Conservation (phyloP, 148 eudicot genomes). For the Pharnaceum exiguum region DNA sequence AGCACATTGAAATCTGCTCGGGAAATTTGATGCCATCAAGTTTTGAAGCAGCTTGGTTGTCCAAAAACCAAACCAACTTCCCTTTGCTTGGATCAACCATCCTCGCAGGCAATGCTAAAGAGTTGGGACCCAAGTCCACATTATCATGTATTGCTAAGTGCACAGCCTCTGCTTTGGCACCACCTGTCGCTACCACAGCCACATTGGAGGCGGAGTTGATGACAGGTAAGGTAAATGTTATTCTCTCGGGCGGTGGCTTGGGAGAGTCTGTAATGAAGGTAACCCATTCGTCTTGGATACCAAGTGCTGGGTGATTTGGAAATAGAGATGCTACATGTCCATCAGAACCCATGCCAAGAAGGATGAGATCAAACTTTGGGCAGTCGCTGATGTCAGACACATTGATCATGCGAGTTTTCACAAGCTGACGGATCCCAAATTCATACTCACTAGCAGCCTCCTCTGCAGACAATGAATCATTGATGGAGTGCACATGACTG, state of each 20-base stretch:
- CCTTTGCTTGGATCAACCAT: constrained; percentile 57
- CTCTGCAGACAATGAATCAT: constrained; percentile 70
- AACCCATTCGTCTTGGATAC: constrained; percentile 65
- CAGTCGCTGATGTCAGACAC: constrained; percentile 72
- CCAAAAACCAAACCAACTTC: constrained; percentile 66
- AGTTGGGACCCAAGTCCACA: constrained; percentile 31
- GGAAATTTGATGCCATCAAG: constrained; percentile 33
- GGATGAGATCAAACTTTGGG: constrained; percentile 85
- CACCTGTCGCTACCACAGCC: constrained; percentile 63
- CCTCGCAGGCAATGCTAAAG: constrained; percentile 50
- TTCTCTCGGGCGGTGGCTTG: constrained; percentile 78
- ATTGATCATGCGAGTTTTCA: constrained; percentile 58
- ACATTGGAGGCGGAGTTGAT: constrained; percentile 82
- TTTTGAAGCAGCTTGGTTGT: constrained; percentile 49
- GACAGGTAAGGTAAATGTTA: constrained; percentile 86
- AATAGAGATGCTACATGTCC: constrained; percentile 94
- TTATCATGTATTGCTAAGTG: constrained; percentile 37
- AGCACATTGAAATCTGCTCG: constrained; percentile 20
- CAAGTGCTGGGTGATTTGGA: constrained; percentile 60
- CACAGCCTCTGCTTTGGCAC: constrained; percentile 56
- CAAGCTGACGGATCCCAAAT: constrained; percentile 79
- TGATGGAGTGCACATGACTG: constrained; percentile 78
- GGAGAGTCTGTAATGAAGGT: constrained; percentile 83
- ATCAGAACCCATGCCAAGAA: constrained; percentile 85
- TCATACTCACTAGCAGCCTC: constrained; percentile 81